Conservation (phyloP, 176 grass and related monocot genomes). For the Oryza nivara region DNA sequence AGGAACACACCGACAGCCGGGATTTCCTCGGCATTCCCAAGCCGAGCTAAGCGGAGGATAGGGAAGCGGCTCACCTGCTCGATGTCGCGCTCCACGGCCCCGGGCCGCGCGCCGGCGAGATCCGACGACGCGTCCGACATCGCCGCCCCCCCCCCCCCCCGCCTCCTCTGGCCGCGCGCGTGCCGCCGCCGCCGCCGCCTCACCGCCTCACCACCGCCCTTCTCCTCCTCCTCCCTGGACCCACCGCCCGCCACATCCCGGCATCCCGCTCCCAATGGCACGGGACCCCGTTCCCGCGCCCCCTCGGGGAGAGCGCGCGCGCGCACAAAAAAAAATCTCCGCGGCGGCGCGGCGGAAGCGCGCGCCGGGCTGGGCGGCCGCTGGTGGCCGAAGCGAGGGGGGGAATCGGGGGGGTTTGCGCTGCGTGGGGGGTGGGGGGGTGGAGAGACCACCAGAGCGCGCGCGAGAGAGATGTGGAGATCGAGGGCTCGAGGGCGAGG, state of each 20-base stretch:
- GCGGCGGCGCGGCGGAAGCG: not conserved
- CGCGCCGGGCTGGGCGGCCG: not conserved
- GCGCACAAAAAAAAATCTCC: not conserved
- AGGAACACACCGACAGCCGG: not conserved
- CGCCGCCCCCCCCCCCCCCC: constrained; percentile 36
- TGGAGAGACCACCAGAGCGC: not conserved
- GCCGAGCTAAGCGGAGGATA: not conserved
- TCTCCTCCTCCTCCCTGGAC: not conserved
- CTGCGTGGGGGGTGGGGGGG: not conserved
- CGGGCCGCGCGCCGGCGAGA: constrained; percentile 54
- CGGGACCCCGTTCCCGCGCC: not conserved
- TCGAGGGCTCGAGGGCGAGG: not conserved
- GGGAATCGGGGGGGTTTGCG: constrained; percentile 9
- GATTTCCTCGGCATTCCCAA: constrained; percentile 9
- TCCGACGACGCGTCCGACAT: constrained; percentile 70
- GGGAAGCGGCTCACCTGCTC: constrained; percentile 53
- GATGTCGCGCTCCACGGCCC: constrained; percentile 76
- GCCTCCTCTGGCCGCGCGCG: not conserved
- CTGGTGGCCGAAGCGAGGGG: not conserved
- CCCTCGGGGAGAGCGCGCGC: not conserved
- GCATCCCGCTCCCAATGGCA: constrained; percentile 31
- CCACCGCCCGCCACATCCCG: not conserved
- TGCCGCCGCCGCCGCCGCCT: not conserved
- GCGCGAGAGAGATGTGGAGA: not conserved
- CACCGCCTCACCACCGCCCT: constrained; percentile 24